Evolutionary conservation across 495 filamentous ascomycete genomes (phyloP).

Genomic region (Aspergillus coremiiformis): DNA sequence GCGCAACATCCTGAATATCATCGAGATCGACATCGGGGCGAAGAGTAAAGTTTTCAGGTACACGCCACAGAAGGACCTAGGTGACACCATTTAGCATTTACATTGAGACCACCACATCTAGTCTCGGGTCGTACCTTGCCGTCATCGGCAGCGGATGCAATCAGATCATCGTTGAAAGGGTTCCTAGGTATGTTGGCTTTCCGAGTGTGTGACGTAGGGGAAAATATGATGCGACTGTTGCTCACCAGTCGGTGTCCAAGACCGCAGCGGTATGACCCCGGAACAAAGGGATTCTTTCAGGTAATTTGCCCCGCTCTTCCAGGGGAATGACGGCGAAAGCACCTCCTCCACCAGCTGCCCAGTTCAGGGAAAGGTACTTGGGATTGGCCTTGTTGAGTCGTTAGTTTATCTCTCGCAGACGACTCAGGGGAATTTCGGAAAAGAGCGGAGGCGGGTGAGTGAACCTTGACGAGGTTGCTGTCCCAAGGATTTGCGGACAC

Average conservation of each 20-base stretch:
- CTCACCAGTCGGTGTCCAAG: slow-evolving; percentile 94
- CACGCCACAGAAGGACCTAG: slow-evolving; percentile 86
- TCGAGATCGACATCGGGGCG: slow-evolving; percentile 72
- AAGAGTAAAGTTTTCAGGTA: slow-evolving; percentile 80
- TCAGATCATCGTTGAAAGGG: slow-evolving; percentile 87
- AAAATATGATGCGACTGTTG: slow-evolving; percentile 1
- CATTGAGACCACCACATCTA: neutral
- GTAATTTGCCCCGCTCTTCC: slow-evolving; percentile 77
- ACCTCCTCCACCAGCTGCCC: slow-evolving; percentile 93
- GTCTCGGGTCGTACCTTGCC: slow-evolving; percentile 57
- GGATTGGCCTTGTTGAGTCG: slow-evolving; percentile 66
- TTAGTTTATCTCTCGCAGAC: slow-evolving; percentile 20
- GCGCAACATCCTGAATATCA: slow-evolving; percentile 65
- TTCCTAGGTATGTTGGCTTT: slow-evolving; percentile 53
- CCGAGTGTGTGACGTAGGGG: neutral
- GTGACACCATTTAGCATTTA: neutral
- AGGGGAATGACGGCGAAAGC: slow-evolving; percentile 95
- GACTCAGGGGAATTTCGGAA: slow-evolving; percentile 21
- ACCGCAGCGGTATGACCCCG: slow-evolving; percentile 92
- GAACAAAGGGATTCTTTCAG: slow-evolving; percentile 90
- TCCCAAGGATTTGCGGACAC: slow-evolving; percentile 98
- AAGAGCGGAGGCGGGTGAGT: slow-evolving; percentile 18
- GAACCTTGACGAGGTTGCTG: slow-evolving; percentile 92
- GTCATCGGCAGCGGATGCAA: slow-evolving; percentile 93
- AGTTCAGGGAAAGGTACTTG: slow-evolving; percentile 94